Evolutionary conservation across 148 eudicot species (phyloP).

Genomic region (Simmondsia chinensis): DNA sequence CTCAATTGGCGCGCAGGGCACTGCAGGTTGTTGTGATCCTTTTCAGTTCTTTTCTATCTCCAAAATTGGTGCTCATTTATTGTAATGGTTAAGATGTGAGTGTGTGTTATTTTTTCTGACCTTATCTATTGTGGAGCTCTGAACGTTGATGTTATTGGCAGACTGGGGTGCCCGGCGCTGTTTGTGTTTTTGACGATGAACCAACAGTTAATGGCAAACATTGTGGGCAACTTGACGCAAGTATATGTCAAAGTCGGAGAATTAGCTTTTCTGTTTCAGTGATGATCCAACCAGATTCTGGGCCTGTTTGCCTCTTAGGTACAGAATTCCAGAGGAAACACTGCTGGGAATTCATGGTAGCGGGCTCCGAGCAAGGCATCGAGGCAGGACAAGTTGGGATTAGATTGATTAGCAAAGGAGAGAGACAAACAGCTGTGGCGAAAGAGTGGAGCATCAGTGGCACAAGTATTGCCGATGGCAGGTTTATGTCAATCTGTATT

Average conservation of each 20-base stretch:
- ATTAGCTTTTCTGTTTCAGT: constrained; percentile 82
- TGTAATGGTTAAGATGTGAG: background rate
- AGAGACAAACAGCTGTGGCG: constrained; percentile 67
- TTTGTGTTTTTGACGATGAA: constrained; percentile 96
- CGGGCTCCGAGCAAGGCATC: constrained; percentile 97
- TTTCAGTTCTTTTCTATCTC: background rate
- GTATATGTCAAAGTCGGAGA: constrained; percentile 63
- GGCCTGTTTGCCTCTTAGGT: constrained; percentile 89
- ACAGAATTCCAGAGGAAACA: constrained; percentile 78
- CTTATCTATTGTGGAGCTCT: background rate
- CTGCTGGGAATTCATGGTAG: constrained; percentile 96
- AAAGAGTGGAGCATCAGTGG: constrained; percentile 97
- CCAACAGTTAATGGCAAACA: constrained; percentile 78
- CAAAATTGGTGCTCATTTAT: background rate
- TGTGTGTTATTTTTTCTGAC: too few relatives aligned
- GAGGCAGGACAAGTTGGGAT: constrained; percentile 99
- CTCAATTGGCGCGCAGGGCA: constrained; percentile 91
- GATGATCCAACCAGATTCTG: constrained; percentile 94
- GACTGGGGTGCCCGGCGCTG: constrained; percentile 82
- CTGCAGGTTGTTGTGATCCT: constrained; percentile 42
- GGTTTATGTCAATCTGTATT: constrained; percentile 51
- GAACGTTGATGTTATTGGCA: constrained; percentile 23
- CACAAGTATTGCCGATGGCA: constrained; percentile 94
- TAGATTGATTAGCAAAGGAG: constrained; percentile 77
- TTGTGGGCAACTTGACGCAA: constrained; percentile 79